These are phyloP conservation scores for Leersia perrieri DNA, from an alignment of 176 grass and related monocot genomes.

Conservation along the genomic window DNA sequence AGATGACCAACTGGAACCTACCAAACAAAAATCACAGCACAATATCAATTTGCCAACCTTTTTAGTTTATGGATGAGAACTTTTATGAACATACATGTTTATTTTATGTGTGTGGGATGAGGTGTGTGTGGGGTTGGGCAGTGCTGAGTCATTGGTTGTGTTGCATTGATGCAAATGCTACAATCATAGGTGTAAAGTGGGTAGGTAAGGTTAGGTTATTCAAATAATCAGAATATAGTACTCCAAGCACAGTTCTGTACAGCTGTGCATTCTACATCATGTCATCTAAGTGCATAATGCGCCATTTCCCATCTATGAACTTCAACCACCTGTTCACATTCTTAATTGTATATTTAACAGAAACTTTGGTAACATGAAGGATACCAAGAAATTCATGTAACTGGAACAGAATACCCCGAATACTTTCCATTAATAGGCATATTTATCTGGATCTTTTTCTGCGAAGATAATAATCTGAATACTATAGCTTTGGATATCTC, in stretches of 20 bases:
- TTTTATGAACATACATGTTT: constrained; percentile 28
- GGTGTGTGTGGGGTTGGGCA: too few relatives aligned
- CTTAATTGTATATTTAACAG: not conserved
- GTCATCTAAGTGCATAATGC: not conserved
- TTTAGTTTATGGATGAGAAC: not conserved
- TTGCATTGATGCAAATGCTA: not conserved
- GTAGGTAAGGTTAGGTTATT: not conserved
- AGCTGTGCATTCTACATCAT: not conserved
- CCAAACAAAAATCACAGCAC: constrained; percentile 11
- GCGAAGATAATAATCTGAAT: not conserved
- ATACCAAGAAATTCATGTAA: not conserved
- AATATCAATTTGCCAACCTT: constrained; percentile 3
- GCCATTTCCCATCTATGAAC: not conserved
- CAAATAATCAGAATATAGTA: not conserved
- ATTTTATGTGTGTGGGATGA: too few relatives aligned
- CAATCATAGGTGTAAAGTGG: constrained; percentile 5
- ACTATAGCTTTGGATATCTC: not conserved
- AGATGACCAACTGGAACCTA: constrained; percentile 96
- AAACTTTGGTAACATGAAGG: constrained; percentile 9
- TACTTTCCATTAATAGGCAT: not conserved
- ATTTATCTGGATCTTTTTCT: not conserved
- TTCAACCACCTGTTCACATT: not conserved
- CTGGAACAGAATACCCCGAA: not conserved
- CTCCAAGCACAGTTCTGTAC: constrained; percentile 1
- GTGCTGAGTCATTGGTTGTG: not conserved